Conservation (phyloP, 768 basidiomycete genomes). For the Candolleomyces eurysporus region DNA sequence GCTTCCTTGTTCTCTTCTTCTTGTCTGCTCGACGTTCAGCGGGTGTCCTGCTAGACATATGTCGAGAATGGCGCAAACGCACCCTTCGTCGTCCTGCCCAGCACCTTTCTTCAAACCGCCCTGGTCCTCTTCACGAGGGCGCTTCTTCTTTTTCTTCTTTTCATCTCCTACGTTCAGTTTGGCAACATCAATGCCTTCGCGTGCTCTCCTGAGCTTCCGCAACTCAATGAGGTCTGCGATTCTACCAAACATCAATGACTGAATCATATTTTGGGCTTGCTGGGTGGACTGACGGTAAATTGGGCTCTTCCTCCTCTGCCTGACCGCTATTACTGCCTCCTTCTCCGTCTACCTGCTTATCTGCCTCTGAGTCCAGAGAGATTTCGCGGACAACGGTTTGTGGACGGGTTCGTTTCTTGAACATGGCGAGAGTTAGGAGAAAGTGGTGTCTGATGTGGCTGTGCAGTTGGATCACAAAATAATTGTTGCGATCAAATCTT, state of each 20-base stretch:
- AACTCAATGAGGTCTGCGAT: slow-evolving; percentile 84
- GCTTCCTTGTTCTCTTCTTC: slow-evolving; percentile 68
- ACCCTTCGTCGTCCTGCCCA: slow-evolving; percentile 60
- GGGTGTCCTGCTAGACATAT: neutral
- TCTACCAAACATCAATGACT: slow-evolving; percentile 33
- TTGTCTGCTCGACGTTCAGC: slow-evolving; percentile 25
- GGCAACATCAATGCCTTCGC: slow-evolving; percentile 82
- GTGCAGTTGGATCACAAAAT: neutral
- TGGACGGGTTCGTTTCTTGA: slow-evolving; percentile 75
- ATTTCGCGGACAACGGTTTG: slow-evolving; percentile 54
- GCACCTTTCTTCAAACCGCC: slow-evolving; percentile 59
- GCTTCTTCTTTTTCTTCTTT: slow-evolving; percentile 63
- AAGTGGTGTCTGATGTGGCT: neutral
- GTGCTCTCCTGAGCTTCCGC: slow-evolving; percentile 66
- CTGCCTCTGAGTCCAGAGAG: slow-evolving; percentile 38
- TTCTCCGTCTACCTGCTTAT: slow-evolving; percentile 17
- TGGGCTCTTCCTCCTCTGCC: slow-evolving; percentile 37
- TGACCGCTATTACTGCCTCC: neutral
- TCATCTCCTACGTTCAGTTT: slow-evolving; percentile 84
- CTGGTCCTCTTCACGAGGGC: slow-evolving; percentile 46
- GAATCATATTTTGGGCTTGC: neutral
- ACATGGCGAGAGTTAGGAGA: slow-evolving; percentile 35
- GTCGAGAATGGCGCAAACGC: slow-evolving; percentile 21
- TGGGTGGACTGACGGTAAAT: slow-evolving; percentile 47
- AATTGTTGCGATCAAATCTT: too few relatives aligned